phyloP scores from a whole-genome alignment of 345 rosid species.

The Cardamine resedifolia region DNA sequence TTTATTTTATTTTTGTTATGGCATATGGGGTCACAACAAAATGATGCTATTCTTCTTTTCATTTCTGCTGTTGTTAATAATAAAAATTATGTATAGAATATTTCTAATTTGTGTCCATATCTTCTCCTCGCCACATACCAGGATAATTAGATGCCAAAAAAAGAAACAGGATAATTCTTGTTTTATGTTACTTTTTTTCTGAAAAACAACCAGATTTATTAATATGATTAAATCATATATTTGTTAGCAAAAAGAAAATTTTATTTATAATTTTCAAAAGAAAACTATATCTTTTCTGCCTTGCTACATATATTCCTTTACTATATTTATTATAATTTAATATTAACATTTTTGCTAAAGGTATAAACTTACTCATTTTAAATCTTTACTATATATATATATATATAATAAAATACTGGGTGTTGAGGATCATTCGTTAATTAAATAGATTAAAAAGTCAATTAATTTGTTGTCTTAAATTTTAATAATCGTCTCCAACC shows the following conservation, averaged over 20 bases:
- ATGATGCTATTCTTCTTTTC: constrained; percentile 9
- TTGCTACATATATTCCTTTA: background rate
- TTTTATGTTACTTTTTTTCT: background rate
- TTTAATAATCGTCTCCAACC: background rate
- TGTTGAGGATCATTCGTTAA: background rate
- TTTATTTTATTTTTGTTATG: constrained; percentile 14
- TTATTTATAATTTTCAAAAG: background rate
- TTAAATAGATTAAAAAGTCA: too few species aligned
- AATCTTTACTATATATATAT: too few species aligned
- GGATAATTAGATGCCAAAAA: constrained; percentile 27
- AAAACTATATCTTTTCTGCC: background rate
- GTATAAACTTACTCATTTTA: background rate
- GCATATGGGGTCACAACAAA: constrained; percentile 25
- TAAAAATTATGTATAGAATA: background rate
- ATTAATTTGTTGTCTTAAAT: too few species aligned
- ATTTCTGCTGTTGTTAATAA: constrained; percentile 1
- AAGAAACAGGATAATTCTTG: constrained; percentile 5
- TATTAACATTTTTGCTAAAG: too few species aligned
- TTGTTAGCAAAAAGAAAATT: background rate
- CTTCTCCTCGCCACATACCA: constrained; percentile 21
- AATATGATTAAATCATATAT: background rate
- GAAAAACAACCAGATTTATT: background rate
- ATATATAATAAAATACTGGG: too few species aligned
- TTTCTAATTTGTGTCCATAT: constrained; percentile 20
- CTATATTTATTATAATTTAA: too few species aligned